Conservation (phyloP, 2,329 filamentous ascomycete genomes). For the Fusarium sp. region DNA sequence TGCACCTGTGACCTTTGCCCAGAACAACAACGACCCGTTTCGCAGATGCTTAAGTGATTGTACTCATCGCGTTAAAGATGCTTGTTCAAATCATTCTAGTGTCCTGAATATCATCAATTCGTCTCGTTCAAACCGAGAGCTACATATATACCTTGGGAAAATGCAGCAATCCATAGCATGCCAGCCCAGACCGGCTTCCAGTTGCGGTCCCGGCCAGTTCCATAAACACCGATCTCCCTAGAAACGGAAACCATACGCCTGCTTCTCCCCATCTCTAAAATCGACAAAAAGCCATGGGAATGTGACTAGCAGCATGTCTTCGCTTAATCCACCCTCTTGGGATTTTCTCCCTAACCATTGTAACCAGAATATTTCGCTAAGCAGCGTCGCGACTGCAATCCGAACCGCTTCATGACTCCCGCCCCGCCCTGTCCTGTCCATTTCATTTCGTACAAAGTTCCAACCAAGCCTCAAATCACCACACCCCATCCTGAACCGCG, state of each 20-base stretch:
- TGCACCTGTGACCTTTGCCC: neutral
- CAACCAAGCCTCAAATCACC: constrained; percentile 28
- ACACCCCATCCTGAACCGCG: constrained; percentile 33
- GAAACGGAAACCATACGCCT: constrained; percentile 43
- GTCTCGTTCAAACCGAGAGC: constrained; percentile 31
- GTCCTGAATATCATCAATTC: constrained; percentile 35
- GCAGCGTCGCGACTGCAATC: constrained; percentile 20
- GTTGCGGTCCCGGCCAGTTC: constrained; percentile 32
- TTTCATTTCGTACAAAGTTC: constrained; percentile 35
- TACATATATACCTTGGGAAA: constrained; percentile 37
- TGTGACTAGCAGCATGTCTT: constrained; percentile 26
- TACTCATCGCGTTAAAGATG: neutral
- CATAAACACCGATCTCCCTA: constrained; percentile 40
- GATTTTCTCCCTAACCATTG: constrained; percentile 19
- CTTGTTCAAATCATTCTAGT: neutral
- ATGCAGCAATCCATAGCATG: constrained; percentile 35
- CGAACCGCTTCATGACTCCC: constrained; percentile 18
- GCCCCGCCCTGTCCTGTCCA: neutral
- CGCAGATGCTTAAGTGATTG: neutral
- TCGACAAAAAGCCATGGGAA: constrained; percentile 29
- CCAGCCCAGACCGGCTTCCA: constrained; percentile 24
- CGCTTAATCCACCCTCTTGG: constrained; percentile 13
- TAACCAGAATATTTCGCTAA: constrained; percentile 19
- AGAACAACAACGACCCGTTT: neutral
- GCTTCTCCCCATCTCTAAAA: constrained; percentile 27